These are phyloP conservation scores for Penicillium glabrum DNA, from an alignment of 2,329 filamentous ascomycete species.

Conservation along the genomic window DNA sequence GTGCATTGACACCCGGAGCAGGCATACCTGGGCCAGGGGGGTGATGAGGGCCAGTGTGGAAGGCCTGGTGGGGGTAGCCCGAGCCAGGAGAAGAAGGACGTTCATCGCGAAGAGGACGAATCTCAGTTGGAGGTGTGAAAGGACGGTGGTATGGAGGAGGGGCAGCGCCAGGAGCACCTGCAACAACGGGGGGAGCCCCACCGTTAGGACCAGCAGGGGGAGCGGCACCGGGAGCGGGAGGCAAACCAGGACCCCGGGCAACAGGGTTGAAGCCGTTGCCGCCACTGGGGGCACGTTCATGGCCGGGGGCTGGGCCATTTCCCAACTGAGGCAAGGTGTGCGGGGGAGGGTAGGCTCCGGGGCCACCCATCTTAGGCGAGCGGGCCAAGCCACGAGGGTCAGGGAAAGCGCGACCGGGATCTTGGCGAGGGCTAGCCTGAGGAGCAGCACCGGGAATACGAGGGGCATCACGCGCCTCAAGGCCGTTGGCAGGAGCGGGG, in stretches of 20 bases:
- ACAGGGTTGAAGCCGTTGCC: slow-evolving; percentile 28
- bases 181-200: slow-evolving; percentile 51
- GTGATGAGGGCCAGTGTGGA: slow-evolving; percentile 56
- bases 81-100: slow-evolving; percentile 90
- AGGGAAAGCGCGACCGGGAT: slow-evolving; percentile 68
- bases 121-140: slow-evolving; percentile 79
- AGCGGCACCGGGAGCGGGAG: slow-evolving; percentile 50
- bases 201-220: slow-evolving; percentile 47
- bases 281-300: slow-evolving; percentile 38
- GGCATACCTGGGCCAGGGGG: slow-evolving; percentile 29
- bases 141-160: slow-evolving; percentile 70
- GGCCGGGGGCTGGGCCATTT: slow-evolving; percentile 45
- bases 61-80: slow-evolving; percentile 78
- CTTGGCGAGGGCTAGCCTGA: slow-evolving; percentile 74
- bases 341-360: slow-evolving; percentile 50
- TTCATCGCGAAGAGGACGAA: slow-evolving; percentile 78
- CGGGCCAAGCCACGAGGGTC: slow-evolving; percentile 61
- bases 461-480: slow-evolving; percentile 73
- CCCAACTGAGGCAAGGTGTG: slow-evolving; percentile 54
- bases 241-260: slow-evolving; percentile 44
- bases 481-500: slow-evolving; percentile 67
- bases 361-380: slow-evolving; percentile 60
- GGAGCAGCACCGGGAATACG: slow-evolving; percentile 68
- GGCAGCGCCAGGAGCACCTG: slow-evolving; percentile 38
- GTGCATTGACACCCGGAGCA: not conserved